These are phyloP conservation scores for Paecilomyces niveus DNA, from an alignment of 2,329 filamentous ascomycete species.

Conservation along the genomic window DNA sequence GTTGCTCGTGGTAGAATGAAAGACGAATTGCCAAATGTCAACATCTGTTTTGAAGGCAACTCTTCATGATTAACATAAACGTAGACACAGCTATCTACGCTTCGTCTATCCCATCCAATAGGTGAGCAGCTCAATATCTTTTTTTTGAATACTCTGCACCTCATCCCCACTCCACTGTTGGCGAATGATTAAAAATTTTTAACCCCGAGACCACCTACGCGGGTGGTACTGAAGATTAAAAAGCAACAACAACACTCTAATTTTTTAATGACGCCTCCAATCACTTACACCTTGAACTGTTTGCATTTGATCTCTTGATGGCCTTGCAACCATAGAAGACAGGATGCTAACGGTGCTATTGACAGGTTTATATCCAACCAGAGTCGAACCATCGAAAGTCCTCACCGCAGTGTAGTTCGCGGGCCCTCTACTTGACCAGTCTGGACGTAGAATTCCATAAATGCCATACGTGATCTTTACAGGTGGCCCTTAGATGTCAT, in stretches of 20 bases:
- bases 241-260: constrained; percentile 64
- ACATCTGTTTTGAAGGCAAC: neutral
- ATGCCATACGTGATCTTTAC: neutral
- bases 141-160: constrained; percentile 2
- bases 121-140: constrained; percentile 10
- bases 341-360: neutral
- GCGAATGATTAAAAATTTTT: constrained; percentile 61
- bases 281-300: neutral
- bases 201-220: constrained; percentile 48
- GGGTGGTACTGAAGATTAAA: constrained; percentile 48
- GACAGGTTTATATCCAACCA: neutral
- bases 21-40: constrained; percentile 11
- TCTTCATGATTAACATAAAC: neutral
- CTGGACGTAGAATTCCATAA: neutral
- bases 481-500: neutral
- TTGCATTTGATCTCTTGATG: neutral
- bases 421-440: neutral
- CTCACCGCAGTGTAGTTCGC: neutral
- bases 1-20: constrained; percentile 26
- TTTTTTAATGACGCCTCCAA: constrained; percentile 57
- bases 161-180: constrained; percentile 9
- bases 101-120: neutral
- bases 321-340: neutral
- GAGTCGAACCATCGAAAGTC: neutral
- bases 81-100: constrained; percentile 1